Percentiles rank a stretch among this genome's conserved stretches.
Conservation (phyloP, 148 eudicot species). For the Chenopodium suecicum region DNA sequence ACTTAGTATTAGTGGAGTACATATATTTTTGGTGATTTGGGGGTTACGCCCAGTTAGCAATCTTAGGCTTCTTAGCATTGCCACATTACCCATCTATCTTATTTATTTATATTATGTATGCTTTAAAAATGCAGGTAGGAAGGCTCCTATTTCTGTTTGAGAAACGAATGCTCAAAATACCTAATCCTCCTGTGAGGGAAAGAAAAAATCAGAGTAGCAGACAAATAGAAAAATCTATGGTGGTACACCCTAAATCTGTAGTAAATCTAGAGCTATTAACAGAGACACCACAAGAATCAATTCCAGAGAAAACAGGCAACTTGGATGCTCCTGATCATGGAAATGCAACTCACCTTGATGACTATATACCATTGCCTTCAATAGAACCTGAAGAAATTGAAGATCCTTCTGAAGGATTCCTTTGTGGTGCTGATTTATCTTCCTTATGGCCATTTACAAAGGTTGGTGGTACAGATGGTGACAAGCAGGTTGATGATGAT, state of each 20-base stretch:
- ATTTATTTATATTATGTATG: too few relatives aligned
- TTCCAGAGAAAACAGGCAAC: background rate
- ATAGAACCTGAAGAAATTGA: constrained; percentile 2
- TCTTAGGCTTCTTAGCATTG: too few relatives aligned
- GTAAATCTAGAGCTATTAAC: background rate
- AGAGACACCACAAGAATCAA: background rate
- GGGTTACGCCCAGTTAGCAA: too few relatives aligned
- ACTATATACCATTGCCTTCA: constrained; percentile 12
- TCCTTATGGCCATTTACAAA: background rate
- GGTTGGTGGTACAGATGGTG: background rate
- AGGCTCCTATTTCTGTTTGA: constrained; percentile 24
- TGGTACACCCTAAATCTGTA: constrained; percentile 7
- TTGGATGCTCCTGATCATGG: constrained; percentile 5
- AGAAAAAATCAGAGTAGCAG: background rate
- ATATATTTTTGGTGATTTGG: too few relatives aligned
- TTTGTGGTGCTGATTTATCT: background rate
- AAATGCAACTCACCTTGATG: background rate
- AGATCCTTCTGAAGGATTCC: background rate
- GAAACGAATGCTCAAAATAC: constrained; percentile 4
- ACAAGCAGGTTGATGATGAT: background rate
- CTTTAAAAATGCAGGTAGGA: constrained; percentile 17
- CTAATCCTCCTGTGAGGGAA: background rate
- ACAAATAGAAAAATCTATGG: background rate
- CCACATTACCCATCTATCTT: too few relatives aligned
- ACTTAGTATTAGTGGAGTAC: too few relatives aligned